Evolutionary conservation across 2,329 filamentous ascomycete genomes (phyloP).

Genomic region (Beauveria sp.): DNA sequence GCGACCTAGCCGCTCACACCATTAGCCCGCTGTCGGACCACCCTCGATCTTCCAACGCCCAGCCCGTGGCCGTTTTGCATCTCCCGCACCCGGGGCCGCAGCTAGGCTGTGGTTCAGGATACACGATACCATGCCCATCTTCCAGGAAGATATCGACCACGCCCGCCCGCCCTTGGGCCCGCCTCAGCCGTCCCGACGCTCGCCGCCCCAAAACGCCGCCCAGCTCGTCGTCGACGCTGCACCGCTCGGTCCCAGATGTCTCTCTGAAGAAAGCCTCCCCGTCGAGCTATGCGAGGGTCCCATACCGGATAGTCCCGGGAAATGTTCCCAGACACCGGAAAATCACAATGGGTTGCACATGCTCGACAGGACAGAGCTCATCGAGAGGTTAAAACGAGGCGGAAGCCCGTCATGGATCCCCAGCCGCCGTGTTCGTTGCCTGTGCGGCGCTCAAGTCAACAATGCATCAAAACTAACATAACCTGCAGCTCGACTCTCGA

Average conservation of each 20-base stretch:
- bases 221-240: background rate
- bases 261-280: constrained; percentile 53
- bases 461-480: constrained; percentile 8
- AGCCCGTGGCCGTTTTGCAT: constrained; percentile 12
- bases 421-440: constrained; percentile 48
- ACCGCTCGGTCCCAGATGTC: constrained; percentile 18
- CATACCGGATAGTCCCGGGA: constrained; percentile 34
- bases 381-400: constrained; percentile 73
- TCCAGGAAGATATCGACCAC: constrained; percentile 42
- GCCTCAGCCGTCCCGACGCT: constrained; percentile 17
- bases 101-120: constrained; percentile 27
- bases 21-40: background rate
- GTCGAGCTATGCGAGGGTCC: constrained; percentile 55
- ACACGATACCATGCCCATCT: constrained; percentile 46
- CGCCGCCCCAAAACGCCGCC: constrained; percentile 11
- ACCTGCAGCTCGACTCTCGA: constrained; percentile 30
- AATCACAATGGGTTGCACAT: constrained; percentile 25
- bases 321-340: constrained; percentile 16
- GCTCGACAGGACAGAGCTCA: constrained; percentile 67
- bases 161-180: constrained; percentile 17
- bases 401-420: constrained; percentile 70
- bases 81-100: constrained; percentile 14
- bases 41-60: background rate
- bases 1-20: background rate
- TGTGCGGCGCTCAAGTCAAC: no score